Conservation (phyloP, 257 asterid species). For the Fraxinus cuspidata region DNA sequence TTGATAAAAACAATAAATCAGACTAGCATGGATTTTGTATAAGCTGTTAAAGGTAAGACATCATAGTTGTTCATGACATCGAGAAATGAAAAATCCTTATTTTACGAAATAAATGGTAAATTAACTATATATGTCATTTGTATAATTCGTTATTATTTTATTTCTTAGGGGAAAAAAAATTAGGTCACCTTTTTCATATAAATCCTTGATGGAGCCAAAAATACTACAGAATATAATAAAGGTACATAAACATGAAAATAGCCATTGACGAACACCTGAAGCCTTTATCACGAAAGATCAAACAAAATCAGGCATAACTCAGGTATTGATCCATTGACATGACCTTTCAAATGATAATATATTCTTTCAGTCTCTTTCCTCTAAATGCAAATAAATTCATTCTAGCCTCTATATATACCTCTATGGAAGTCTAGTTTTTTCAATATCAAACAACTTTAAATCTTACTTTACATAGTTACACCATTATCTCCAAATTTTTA, state of each 20-base stretch:
- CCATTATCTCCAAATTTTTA: neutral
- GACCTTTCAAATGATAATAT: neutral
- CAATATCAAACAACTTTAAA: neutral
- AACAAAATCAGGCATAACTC: conserved; percentile 18
- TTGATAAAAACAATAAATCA: no score
- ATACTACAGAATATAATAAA: neutral
- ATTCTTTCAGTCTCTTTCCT: conserved; percentile 27
- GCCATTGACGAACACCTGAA: conserved; percentile 1
- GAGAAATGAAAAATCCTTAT: no score
- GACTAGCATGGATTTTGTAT: no score
- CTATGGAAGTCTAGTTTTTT: neutral
- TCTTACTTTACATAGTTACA: neutral
- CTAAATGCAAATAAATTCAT: neutral
- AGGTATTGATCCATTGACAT: neutral
- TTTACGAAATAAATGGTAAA: no score
- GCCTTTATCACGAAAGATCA: conserved; percentile 18
- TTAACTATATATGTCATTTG: neutral
- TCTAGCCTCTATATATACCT: conserved; percentile 25
- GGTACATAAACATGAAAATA: conserved; percentile 15
- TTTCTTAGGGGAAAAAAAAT: neutral
- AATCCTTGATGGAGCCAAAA: neutral
- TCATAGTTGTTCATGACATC: no score
- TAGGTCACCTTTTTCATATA: neutral
- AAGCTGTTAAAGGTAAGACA: no score
- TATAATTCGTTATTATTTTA: no score